Base-by-base conservation (phyloP, 2,329 filamentous ascomycete species). In the Apiospora sp. region DNA sequence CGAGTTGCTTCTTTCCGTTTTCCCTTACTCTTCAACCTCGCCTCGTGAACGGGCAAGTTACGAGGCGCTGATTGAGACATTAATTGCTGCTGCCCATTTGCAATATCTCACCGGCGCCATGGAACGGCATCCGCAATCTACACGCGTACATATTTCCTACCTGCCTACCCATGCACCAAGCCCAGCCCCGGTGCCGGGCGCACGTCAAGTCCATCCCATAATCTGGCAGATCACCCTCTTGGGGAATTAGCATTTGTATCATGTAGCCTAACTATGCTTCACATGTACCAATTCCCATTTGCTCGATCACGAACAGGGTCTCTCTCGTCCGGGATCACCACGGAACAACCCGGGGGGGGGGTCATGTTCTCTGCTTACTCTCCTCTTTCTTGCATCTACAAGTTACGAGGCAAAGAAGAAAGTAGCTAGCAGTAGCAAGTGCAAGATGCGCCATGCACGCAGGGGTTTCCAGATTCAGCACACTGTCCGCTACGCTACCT, bases 401-500 rank as follows among this genome's bases (percentile, higher is more conserved):
- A 41, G 37, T 37, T 37, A 41, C 54, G 54, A 22, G 51, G 6
- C 24, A 61, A 34, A 49, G 22, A 37, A 61, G 30, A 37, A 61
- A 61, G 54, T 19, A 16, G 54, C 22, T 19, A 16, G 54, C 22
- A 19, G 6, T 37, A 10, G 30, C 12, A 19, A 64, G 12, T n/a
- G 54, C 54, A 19, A 64, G 19, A 64, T 64, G 54, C 30, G 30
- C 30, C 19, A 64, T 64, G 30, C 54, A 64, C 54, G 54, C 54
- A 64, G 30, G 54, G 54, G 30, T 64, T 64, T 37, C 54, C 54
- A 64, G 30, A 64, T 64, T 64, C 30, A 64, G 54, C 54, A 37
- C 54, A 16, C 16, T 19, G 54, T 41, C 54, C 54, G 54, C 54
- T 64, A 41, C 54, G 54, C 54, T 64, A 41, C 54, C 54, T 64